Evolutionary conservation across 345 rosid genomes (phyloP), one percentile per base, ranked within the genome.

Genomic region (Aquilaria yunnanensis): DNA sequence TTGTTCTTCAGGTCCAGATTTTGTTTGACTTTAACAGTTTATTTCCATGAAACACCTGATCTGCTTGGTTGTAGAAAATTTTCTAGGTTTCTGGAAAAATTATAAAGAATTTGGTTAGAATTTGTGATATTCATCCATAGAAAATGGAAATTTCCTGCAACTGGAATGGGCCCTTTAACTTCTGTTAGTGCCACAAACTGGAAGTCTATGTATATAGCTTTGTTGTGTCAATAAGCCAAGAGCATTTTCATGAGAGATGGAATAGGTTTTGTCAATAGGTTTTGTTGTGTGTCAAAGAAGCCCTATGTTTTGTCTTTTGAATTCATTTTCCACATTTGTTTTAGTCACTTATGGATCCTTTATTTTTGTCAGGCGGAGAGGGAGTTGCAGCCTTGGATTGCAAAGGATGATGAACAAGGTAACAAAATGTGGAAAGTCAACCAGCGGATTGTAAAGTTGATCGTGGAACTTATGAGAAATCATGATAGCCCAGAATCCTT

Each of bases 381-480:
- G 74, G 98, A 93, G 71, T 80, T 93, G 75, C 96, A 90, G 71
- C 98, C 98, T 32, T 93, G 98, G 98, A 93, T 90, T 43, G 90
- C 94, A 34, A 93, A 93, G 82, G 87, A 90, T 67, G 96, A 93
- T 43, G 98, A 90, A 70, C 89, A 80, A 68, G 90, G 94, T 74
- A 96, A 90, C 78, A 88, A 86, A 77, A 71, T 89, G 88, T 93
- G 98, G 98, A 87, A 90, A 77, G 76, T 90, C 76, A 93, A 93
- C 79, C 98, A 93, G 70, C 80, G 98, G 50, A 88, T 93, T 54
- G 89, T 93, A 47, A 90, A 88, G 70, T 72, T 93, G 78, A 72
- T 90, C 55, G 96, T 80, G 60, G 98, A 93, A 76, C 85, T 93
- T 32, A 93, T 93, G 96, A 87, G 98, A 64, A 88, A 87, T 67